A percentile compares a stretch with the other conserved stretches of the same genome.
These are phyloP conservation scores for Ceratocystis variospora DNA, from an alignment of 2,329 filamentous ascomycete genomes.

Conservation along the genomic window DNA sequence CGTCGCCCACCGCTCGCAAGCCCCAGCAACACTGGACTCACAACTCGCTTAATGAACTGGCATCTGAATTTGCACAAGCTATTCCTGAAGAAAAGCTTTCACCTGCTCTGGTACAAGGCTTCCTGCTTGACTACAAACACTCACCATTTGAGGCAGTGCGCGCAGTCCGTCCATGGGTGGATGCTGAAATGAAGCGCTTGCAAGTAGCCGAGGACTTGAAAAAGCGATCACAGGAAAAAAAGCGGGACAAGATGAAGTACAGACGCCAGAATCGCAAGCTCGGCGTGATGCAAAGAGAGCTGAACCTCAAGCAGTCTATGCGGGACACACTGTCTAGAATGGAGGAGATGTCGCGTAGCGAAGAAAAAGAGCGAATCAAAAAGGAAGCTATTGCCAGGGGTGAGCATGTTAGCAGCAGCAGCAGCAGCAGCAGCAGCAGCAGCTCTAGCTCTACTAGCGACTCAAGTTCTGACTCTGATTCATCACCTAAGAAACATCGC, in stretches of 20 bases:
- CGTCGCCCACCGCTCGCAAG: not conserved
- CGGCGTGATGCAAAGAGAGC: slow-evolving; percentile 7
- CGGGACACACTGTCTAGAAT: not conserved
- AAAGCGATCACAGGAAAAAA: slow-evolving; percentile 1
- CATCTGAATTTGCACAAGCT: slow-evolving; percentile 33
- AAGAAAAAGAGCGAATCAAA: slow-evolving; percentile 5
- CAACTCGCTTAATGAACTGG: slow-evolving; percentile 7
- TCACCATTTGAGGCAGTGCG: slow-evolving; percentile 39
- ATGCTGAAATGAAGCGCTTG: slow-evolving; percentile 8
- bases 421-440: not conserved
- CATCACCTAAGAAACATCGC: not conserved
- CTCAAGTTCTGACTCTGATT: not conserved
- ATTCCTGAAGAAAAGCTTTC: slow-evolving; percentile 41
- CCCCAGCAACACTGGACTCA: slow-evolving; percentile 2
- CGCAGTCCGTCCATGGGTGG: slow-evolving; percentile 29
- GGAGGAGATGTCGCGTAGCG: not conserved
- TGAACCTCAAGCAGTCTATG: slow-evolving; percentile 15
- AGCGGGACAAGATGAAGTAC: not conserved
- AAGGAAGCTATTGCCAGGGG: not conserved
- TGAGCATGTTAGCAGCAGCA: slow-evolving; percentile 1
- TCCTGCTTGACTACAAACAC: slow-evolving; percentile 49
- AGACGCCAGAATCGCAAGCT: slow-evolving; percentile 10
- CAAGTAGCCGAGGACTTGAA: slow-evolving; percentile 9
- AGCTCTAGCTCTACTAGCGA: not conserved
- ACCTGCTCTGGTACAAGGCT: slow-evolving; percentile 52